Evolutionary conservation across 768 basidiomycete species (phyloP).

Genomic region (Termitomyces sp.): DNA sequence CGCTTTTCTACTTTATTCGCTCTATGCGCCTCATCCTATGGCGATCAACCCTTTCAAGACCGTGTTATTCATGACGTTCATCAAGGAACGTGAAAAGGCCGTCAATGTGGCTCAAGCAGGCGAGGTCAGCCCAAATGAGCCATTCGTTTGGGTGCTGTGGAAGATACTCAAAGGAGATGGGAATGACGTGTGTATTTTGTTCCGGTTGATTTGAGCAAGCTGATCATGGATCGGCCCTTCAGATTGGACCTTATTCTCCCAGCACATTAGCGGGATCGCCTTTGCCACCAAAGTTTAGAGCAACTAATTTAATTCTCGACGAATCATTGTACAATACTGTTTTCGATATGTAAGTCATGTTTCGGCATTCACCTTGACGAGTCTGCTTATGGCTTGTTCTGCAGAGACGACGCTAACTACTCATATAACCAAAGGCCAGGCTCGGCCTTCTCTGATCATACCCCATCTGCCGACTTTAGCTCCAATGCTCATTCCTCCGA

Average conservation of each 20-base stretch:
- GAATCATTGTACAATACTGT: conserved; percentile 52
- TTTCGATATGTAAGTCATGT: conserved; percentile 39
- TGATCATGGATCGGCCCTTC: conserved; percentile 2
- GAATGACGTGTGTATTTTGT: conserved; percentile 53
- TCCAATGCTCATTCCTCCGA: conserved; percentile 11
- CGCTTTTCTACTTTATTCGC: conserved; percentile 73
- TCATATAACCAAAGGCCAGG: conserved; percentile 30
- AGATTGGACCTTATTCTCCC: conserved; percentile 84
- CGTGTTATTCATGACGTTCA: conserved; percentile 60
- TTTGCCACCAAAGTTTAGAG: conserved; percentile 69
- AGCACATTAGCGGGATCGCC: conserved; percentile 70
- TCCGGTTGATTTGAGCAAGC: neutral
- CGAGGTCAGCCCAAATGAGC: conserved; percentile 60
- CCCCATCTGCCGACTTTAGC: conserved; percentile 12
- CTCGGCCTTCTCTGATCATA: conserved; percentile 37
- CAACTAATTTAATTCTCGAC: conserved; percentile 64
- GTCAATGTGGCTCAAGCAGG: conserved; percentile 41
- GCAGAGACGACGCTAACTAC: conserved; percentile 42
- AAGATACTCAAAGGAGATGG: conserved; percentile 83
- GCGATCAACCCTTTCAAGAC: conserved; percentile 80
- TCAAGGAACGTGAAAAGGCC: conserved; percentile 63
- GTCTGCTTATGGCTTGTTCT: neutral
- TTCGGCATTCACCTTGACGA: neutral
- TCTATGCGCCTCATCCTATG: conserved; percentile 78
- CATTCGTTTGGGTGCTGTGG: conserved; percentile 84